phyloP scores from a whole-genome alignment of 441 rosid genomes.

The Geranium incanum region DNA sequence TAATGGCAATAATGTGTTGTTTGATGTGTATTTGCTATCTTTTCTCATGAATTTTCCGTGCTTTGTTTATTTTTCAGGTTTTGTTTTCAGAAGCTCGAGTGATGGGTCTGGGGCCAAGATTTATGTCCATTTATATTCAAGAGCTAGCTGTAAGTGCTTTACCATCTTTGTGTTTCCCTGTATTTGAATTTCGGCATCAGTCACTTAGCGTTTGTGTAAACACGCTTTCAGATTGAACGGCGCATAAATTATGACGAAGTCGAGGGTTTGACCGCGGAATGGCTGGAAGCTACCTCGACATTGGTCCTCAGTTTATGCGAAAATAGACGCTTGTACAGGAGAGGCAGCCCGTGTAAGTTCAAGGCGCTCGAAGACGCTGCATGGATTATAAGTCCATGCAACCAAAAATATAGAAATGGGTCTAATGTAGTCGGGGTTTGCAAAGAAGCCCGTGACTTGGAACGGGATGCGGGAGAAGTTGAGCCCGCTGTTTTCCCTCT shows the following conservation, averaged over 20 bases:
- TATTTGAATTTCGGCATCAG: background rate
- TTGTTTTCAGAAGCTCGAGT: conserved; percentile 72
- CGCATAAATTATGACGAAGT: conserved; percentile 72
- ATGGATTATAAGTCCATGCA: conserved; percentile 44
- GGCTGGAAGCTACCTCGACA: conserved; percentile 78
- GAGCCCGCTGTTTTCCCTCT: conserved; percentile 61
- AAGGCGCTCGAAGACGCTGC: conserved; percentile 55
- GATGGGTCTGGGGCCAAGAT: conserved; percentile 72
- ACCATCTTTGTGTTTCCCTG: background rate
- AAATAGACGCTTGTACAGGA: conserved; percentile 37
- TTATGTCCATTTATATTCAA: conserved; percentile 74
- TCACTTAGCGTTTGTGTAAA: too few relatives aligned
- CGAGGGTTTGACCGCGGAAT: conserved; percentile 68
- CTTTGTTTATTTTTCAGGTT: conserved; percentile 37
- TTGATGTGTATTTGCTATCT: background rate
- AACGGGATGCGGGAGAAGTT: conserved; percentile 22
- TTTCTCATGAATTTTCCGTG: background rate
- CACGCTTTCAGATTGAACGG: conserved; percentile 52
- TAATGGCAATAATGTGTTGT: background rate
- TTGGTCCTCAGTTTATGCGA: conserved; percentile 46
- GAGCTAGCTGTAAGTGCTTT: conserved; percentile 60
- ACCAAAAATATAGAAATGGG: conserved; percentile 28
- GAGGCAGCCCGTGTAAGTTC: conserved; percentile 34
- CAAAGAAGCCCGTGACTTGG: conserved; percentile 12
- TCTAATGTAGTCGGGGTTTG: conserved; percentile 19